Base-by-base conservation (phyloP, 371 early-diverging fungal species). In the Mucor lusitanicus region DNA sequence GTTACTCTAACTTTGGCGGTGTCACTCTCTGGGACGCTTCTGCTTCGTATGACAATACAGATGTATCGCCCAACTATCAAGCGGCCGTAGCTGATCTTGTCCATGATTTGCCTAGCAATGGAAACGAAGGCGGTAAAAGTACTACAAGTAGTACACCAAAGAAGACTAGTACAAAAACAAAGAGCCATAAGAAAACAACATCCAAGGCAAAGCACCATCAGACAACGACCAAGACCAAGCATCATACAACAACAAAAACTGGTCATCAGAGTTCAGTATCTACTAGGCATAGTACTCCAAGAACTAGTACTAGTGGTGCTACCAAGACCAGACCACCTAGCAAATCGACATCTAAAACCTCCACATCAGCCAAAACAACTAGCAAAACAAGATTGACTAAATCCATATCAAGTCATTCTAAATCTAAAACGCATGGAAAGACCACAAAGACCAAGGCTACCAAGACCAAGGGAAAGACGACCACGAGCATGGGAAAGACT, bases 21-120 rank as follows among this genome's bases (percentile, higher is more conserved):
- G 82, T 90, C 17, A 87, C 81, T 77, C 74, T 88, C 28, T 91
- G 91, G 91, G 90, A 82, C 65, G 82, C 82, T 21, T 82, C 82
- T 15, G 72, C 74, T 35, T 71, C 77, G 11, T 79, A 78, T 53
- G 63, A 55, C 19, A 81, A 81, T 19, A 76, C 17, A 23, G 64
- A 71, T 3, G 64, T 63, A n/a, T 55, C 50, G 37, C 71, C 80
- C 12, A 71, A 72, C 35, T 78, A 72, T 68, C 76, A 79, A 25
- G 57, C 46, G 6, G 76, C 72, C 6, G 48, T 82, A 42, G 74
- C 69, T 50, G 23, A 63, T 17, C 46, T 79, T 11, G 72, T 82
- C 2, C 71, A 75, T 28, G 65, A 48, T 7, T 30, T 64, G n/a
- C 42, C 25, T 15, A 13, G 37, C 8, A 11, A 40, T 28, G 50